Evolutionary conservation across 345 rosid genomes (phyloP).

Genomic region (Camelina sativa): DNA sequence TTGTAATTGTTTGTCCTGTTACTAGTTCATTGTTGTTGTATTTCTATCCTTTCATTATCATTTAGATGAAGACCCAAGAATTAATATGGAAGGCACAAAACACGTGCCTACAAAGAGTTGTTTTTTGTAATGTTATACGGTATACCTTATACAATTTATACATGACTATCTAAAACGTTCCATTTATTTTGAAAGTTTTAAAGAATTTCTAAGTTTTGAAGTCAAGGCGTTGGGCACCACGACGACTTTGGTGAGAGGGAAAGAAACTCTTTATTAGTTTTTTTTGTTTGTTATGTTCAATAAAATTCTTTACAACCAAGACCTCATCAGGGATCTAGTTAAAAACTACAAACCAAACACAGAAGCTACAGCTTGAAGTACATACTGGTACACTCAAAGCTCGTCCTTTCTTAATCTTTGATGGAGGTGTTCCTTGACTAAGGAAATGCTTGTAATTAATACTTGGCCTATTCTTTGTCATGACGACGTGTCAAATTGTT

Average conservation of each 20-base stretch:
- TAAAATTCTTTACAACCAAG: neutral
- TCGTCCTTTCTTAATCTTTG: slow-evolving; percentile 6
- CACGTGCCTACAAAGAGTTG: neutral
- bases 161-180: no score
- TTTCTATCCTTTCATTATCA: neutral
- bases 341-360: neutral
- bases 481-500: slow-evolving; percentile 41
- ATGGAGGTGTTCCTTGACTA: slow-evolving; percentile 20
- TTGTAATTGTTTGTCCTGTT: neutral
- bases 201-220: no score
- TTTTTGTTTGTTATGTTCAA: no score
- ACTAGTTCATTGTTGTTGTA: no score
- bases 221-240: no score
- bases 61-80: neutral
- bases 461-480: slow-evolving; percentile 43
- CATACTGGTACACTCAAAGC: neutral
- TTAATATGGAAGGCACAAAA: no score
- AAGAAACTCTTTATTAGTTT: neutral
- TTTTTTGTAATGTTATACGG: neutral
- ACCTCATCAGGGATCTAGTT: neutral
- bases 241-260: neutral
- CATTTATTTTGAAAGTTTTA: no score
- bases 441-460: slow-evolving; percentile 49
- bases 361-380: neutral
- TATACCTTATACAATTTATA: no score